Evolutionary conservation across 2,329 filamentous ascomycete species (phyloP).

Genomic region (Leptographium lundbergii): DNA sequence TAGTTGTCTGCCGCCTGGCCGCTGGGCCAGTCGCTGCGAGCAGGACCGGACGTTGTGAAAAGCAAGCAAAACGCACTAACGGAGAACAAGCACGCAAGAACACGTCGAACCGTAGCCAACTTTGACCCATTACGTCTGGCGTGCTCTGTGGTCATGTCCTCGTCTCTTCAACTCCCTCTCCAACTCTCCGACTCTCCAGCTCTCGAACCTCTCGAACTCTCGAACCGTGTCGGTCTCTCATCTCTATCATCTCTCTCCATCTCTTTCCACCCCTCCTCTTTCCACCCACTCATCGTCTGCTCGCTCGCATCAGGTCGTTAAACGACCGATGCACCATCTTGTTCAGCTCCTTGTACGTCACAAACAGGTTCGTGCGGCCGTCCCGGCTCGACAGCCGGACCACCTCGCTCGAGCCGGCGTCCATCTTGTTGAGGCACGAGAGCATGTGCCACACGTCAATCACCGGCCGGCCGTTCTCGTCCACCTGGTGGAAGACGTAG

Average conservation of each 20-base stretch:
- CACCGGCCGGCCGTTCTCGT: slow-evolving; percentile 69
- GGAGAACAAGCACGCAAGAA: too few species aligned
- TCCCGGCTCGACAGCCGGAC: slow-evolving; percentile 79
- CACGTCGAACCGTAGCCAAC: too few species aligned
- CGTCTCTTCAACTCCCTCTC: not conserved
- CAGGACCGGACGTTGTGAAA: not conserved
- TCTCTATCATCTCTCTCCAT: not conserved
- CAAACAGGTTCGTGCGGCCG: slow-evolving; percentile 76
- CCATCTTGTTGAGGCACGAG: slow-evolving; percentile 78
- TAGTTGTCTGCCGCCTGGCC: not conserved
- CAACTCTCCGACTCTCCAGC: not conserved
- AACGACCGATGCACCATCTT: slow-evolving; percentile 47
- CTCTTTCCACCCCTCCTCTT: not conserved
- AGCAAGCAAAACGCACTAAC: not conserved
- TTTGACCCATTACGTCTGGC: too few species aligned
- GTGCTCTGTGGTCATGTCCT: not conserved
- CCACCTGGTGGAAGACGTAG: slow-evolving; percentile 94
- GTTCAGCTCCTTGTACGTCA: slow-evolving; percentile 83
- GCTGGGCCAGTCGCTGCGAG: too few species aligned
- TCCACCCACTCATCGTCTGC: slow-evolving; percentile 1
- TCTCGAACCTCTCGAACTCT: too few species aligned
- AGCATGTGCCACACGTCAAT: slow-evolving; percentile 83
- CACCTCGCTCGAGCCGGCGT: slow-evolving; percentile 78
- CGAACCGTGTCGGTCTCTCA: too few species aligned
- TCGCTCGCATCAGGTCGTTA: slow-evolving; percentile 39